Evolutionary conservation across 73 alveolate species (phyloP), one percentile per base, ranked within the genome.

Genomic region (Symbiodinium pilosum): DNA sequence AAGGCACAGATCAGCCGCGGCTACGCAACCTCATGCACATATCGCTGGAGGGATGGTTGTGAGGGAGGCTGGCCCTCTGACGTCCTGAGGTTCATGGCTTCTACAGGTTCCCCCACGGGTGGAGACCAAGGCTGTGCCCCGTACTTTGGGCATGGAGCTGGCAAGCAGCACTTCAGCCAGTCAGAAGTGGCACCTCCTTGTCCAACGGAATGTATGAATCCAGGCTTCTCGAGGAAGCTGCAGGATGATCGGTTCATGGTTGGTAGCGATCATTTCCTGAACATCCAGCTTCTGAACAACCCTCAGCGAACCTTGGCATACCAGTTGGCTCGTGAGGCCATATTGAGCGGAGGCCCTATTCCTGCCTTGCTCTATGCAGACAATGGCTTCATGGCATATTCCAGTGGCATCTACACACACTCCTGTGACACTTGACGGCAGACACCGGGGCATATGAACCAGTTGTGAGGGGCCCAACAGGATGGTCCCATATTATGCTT

Each of bases 251-350:
- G 75, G n/a, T n/a, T n/a, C n/a, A n/a, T n/a, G n/a, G n/a, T n/a
- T n/a, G n/a, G n/a, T n/a, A n/a, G n/a, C n/a, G n/a, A n/a, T n/a
- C n/a, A n/a, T n/a, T n/a, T n/a, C n/a, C n/a, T n/a, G n/a, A n/a
- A n/a, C n/a, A n/a, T n/a, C n/a, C n/a, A n/a, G n/a, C n/a, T n/a
- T n/a, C n/a, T n/a, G n/a, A n/a, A n/a, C n/a, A n/a, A n/a, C n/a
- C n/a, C n/a, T 1, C 4, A 3, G 20, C 96, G 87, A 44, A 44
- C 77, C 54, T 28, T 89, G 75, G 96, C 77, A 1, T 89, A 89
- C 87, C 87, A 89, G 87, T 44, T 89, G 87, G 87, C 56, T n/a
- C 75, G 75, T 81, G 96, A 89, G 47, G 96, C 96, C 12, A 64
- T 89, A 73, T 41, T 89, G 96, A 69, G 77, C 12, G 96, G 96